Evolutionary conservation across 768 basidiomycete species (phyloP).

Genomic region (Gautieria morchelliformis): DNA sequence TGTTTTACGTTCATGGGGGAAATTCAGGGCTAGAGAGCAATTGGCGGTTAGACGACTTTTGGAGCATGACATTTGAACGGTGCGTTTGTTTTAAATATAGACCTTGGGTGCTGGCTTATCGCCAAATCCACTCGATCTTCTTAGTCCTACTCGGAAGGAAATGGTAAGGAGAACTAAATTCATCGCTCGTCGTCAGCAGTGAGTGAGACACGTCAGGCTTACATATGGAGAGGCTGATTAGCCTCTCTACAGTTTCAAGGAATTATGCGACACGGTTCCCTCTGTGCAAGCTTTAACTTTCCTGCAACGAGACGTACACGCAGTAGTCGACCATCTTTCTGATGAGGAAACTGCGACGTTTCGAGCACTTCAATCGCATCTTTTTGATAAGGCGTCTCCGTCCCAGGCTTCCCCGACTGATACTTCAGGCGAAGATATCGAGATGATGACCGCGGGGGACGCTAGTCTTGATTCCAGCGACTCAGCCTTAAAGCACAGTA

Average conservation of each 20-base stretch:
- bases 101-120: background rate
- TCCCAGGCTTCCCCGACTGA: background rate
- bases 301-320: conserved; percentile 58
- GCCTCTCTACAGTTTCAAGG: conserved; percentile 50
- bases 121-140: background rate
- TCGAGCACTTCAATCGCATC: conserved; percentile 54
- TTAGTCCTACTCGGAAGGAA: conserved; percentile 53
- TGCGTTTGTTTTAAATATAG: conserved; percentile 20
- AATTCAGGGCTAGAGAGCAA: conserved; percentile 47
- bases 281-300: conserved; percentile 61
- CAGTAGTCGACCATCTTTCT: conserved; percentile 61
- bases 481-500: conserved; percentile 13
- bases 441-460: conserved; percentile 22
- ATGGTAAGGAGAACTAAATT: conserved; percentile 56
- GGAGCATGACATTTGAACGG: conserved; percentile 65
- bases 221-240: no score
- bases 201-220: conserved; percentile 17
- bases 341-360: conserved; percentile 52
- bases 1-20: conserved; percentile 66
- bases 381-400: conserved; percentile 34
- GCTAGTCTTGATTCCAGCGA: background rate
- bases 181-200: conserved; percentile 66
- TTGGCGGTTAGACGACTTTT: conserved; percentile 63
- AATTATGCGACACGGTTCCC: conserved; percentile 60
- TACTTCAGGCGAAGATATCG: conserved; percentile 13